These are phyloP conservation scores for Secale cereale DNA, from an alignment of 176 grass and related monocot genomes.

Conservation along the genomic window DNA sequence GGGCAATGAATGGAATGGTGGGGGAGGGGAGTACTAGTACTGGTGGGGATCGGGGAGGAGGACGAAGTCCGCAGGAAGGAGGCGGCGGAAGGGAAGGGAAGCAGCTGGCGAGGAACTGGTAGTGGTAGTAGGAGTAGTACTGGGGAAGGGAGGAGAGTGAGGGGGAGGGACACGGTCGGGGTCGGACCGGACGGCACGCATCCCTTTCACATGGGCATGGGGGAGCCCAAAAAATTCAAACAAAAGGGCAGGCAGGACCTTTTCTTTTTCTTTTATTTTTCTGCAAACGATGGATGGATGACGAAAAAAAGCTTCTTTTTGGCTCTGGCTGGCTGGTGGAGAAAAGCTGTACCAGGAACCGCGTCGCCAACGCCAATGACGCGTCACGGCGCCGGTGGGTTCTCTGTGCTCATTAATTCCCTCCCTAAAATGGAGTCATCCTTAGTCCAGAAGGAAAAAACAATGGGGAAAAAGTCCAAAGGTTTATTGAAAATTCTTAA, in stretches of 20 bases:
- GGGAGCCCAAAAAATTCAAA: neutral
- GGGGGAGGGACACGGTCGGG: neutral
- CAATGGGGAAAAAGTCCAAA: too few relatives aligned
- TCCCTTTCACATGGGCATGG: conserved; percentile 2
- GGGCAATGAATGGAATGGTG: neutral
- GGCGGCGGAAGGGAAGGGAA: neutral
- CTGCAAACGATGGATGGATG: too few relatives aligned
- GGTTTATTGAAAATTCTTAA: too few relatives aligned
- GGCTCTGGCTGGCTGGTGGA: neutral
- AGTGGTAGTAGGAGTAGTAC: neutral
- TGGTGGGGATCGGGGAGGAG: neutral
- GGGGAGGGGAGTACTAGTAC: neutral
- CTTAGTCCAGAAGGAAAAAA: too few relatives aligned
- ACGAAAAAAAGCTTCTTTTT: too few relatives aligned
- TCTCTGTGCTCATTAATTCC: too few relatives aligned
- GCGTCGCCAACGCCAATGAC: neutral
- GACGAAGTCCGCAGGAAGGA: conserved; percentile 34
- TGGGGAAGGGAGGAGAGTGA: neutral
- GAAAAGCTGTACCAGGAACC: neutral
- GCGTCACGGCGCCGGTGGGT: neutral
- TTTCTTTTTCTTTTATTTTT: too few relatives aligned
- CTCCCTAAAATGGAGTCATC: too few relatives aligned
- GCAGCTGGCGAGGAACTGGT: neutral
- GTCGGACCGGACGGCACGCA: neutral
- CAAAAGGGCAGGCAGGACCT: too few relatives aligned